A percentile compares a stretch with the other conserved stretches of the same genome.
phyloP scores from a whole-genome alignment of 352 stramenopile species.

The Phytophthora macrochlamydospora region DNA sequence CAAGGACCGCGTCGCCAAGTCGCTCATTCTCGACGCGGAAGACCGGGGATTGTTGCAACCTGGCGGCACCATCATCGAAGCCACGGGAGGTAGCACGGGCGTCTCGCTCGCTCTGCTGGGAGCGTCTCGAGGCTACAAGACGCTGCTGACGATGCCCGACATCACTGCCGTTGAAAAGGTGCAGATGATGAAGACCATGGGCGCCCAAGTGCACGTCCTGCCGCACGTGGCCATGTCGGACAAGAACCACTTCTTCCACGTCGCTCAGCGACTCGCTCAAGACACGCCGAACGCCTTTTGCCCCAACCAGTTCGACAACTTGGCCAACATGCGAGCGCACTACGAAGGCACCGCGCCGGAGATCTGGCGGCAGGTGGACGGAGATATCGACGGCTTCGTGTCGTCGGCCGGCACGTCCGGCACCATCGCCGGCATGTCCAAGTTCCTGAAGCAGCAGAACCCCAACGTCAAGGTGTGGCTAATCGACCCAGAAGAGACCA shows the following conservation, averaged over 20 bases:
- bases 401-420: constrained; percentile 91
- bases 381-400: constrained; percentile 92
- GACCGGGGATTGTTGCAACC: constrained; percentile 78
- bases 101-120: constrained; percentile 91
- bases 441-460: constrained; percentile 92
- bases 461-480: constrained; percentile 63
- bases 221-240: constrained; percentile 68
- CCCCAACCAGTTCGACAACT: constrained; percentile 84
- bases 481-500: constrained; percentile 79
- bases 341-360: constrained; percentile 85
- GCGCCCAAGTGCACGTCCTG: constrained; percentile 66
- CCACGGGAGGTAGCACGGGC: constrained; percentile 92
- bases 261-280: constrained; percentile 57
- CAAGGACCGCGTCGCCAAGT: constrained; percentile 94
- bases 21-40: constrained; percentile 94
- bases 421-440: constrained; percentile 92
- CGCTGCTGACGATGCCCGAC: constrained; percentile 75
- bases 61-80: constrained; percentile 71
- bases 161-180: constrained; percentile 79
- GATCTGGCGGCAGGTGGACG: constrained; percentile 89
- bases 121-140: constrained; percentile 85
- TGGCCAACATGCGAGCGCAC: constrained; percentile 74
- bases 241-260: constrained; percentile 80
- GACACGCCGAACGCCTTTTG: constrained; percentile 44
- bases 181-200: constrained; percentile 82